Percentiles rank a stretch among this genome's conserved stretches.
phyloP scores from a whole-genome alignment of 23 red algal genomes.

The Agarophyton chilense region DNA sequence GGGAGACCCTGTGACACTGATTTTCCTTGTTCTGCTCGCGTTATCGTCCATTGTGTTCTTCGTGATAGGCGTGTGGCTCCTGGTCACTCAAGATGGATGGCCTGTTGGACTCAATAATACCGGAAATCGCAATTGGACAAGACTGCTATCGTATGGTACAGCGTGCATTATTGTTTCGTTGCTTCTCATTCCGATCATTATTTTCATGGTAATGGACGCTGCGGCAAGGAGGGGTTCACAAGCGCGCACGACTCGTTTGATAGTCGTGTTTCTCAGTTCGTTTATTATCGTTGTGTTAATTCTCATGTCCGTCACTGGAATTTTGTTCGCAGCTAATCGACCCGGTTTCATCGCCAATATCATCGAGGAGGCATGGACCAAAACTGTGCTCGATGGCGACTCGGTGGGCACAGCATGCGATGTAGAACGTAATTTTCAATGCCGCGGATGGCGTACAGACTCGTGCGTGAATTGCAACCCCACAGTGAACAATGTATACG shows the following conservation, averaged over 20 bases:
- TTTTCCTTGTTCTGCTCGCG: constrained; percentile 32
- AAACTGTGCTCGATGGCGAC: constrained; percentile 8
- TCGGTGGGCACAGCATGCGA: constrained; percentile 9
- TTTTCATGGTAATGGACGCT: constrained; percentile 19
- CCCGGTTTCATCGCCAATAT: constrained; percentile 29
- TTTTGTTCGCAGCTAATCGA: constrained; percentile 14
- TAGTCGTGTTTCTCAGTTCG: constrained; percentile 11
- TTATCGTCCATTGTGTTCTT: constrained; percentile 37
- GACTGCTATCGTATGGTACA: constrained; percentile 18
- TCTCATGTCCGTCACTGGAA: constrained; percentile 21
- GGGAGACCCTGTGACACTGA: constrained; percentile 17
- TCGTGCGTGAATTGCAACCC: constrained; percentile 30
- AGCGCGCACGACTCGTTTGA: constrained; percentile 10
- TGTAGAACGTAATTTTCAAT: neutral
- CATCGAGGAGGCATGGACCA: constrained; percentile 39
- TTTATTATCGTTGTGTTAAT: constrained; percentile 23
- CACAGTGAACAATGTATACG: constrained; percentile 10
- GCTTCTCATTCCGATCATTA: constrained; percentile 32
- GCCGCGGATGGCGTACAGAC: constrained; percentile 22
- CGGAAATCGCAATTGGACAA: constrained; percentile 33
- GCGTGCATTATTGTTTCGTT: constrained; percentile 42
- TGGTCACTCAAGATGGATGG: constrained; percentile 42
- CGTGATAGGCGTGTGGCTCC: constrained; percentile 37
- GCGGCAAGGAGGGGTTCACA: neutral
- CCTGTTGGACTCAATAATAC: constrained; percentile 44